These are phyloP conservation scores for Melaleuca quinquenervia DNA, from an alignment of 345 rosid species.

Conservation along the genomic window DNA sequence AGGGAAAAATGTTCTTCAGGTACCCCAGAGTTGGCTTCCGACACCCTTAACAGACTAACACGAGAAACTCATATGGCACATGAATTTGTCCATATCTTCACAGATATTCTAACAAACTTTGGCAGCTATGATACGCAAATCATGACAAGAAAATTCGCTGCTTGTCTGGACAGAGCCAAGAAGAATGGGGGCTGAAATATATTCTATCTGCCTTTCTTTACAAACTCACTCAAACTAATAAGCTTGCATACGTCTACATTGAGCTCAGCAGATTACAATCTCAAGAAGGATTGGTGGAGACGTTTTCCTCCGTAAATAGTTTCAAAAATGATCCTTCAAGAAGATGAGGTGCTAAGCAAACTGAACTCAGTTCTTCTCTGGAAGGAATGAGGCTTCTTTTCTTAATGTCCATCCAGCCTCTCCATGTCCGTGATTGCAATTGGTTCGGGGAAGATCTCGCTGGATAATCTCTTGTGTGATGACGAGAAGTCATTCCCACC, in stretches of 20 bases:
- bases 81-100: background rate
- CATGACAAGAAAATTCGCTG: background rate
- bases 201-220: background rate
- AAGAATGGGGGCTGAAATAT: background rate
- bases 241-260: background rate
- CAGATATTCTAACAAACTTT: background rate
- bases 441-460: constrained; percentile 57
- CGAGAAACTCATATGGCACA: background rate
- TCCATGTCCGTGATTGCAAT: constrained; percentile 23
- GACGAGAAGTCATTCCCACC: constrained; percentile 45
- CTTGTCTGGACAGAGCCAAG: background rate
- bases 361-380: background rate
- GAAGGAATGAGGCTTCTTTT: background rate
- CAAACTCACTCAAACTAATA: background rate
- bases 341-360: background rate
- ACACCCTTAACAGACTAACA: background rate
- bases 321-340: background rate
- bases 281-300: background rate
- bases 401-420: constrained; percentile 17
- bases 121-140: background rate
- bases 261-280: background rate
- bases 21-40: background rate
- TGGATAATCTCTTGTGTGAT: constrained; percentile 40
- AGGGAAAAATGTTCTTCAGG: background rate
- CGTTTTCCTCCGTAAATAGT: background rate